Conservation (phyloP, 2,329 filamentous ascomycete genomes). For the Colletotrichum sp. region DNA sequence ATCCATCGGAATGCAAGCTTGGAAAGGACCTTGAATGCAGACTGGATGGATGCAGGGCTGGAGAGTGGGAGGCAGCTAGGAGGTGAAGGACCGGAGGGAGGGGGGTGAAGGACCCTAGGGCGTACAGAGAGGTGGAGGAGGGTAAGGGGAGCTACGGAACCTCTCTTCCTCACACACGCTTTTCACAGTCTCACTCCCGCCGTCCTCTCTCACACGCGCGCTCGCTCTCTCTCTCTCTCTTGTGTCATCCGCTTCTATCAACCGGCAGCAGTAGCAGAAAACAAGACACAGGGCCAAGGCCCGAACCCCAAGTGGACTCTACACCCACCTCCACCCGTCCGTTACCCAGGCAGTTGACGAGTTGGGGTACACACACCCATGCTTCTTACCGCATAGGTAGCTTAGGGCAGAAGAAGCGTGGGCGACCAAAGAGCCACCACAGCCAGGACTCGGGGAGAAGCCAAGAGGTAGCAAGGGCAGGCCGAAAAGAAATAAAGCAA, state of each 20-base stretch:
- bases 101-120: not conserved
- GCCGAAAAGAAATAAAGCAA: not conserved
- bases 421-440: not conserved
- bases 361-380: not conserved
- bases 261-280: not conserved
- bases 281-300: not conserved
- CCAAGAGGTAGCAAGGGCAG: not conserved
- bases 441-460: not conserved
- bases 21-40: not conserved
- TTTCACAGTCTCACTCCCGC: not conserved
- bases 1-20: not conserved
- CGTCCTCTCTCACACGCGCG: not conserved
- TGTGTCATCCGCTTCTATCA: not conserved
- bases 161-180: not conserved
- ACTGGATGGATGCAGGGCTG: slow-evolving; percentile 4
- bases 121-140: not conserved
- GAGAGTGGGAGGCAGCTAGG: not conserved
- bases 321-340: not conserved
- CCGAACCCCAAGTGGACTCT: not conserved
- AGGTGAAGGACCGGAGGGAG: not conserved
- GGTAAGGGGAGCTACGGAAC: not conserved
- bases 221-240: not conserved
- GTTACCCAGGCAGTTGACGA: not conserved
- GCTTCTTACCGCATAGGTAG: not conserved
- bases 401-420: not conserved